These are phyloP conservation scores for Colletotrichum sp. DNA, from an alignment of 2,329 filamentous ascomycete species.

Conservation along the genomic window DNA sequence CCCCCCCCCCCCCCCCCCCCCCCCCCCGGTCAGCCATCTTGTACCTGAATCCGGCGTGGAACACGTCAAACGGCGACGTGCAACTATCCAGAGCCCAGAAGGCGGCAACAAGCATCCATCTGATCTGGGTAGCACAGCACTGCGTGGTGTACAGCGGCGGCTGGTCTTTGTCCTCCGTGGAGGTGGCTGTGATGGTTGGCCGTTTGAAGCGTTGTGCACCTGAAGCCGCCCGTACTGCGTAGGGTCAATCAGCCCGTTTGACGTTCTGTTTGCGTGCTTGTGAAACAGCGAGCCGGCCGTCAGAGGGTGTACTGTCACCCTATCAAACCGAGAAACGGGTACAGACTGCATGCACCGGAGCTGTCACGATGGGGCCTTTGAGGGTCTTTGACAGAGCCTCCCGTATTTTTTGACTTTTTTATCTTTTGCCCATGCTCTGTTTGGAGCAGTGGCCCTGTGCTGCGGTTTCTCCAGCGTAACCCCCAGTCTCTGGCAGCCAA, in stretches of 20 bases:
- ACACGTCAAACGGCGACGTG: background rate
- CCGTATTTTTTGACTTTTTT: conserved; percentile 12
- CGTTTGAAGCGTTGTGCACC: conserved; percentile 14
- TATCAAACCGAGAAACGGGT: conserved; percentile 5
- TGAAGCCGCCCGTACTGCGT: conserved; percentile 2
- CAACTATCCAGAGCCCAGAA: background rate
- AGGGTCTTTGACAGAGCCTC: background rate
- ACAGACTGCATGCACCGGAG: background rate
- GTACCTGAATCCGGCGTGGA: conserved; percentile 13
- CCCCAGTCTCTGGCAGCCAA: conserved; percentile 11
- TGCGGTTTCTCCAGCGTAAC: background rate
- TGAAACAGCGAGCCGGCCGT: conserved; percentile 12
- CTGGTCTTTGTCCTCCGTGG: background rate
- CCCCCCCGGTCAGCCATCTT: background rate
- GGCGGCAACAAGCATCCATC: conserved; percentile 1
- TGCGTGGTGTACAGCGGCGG: background rate
- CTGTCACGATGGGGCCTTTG: background rate
- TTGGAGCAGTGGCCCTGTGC: conserved; percentile 3
- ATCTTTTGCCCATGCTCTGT: background rate
- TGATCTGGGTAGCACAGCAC: background rate
- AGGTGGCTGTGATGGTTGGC: conserved; percentile 14
- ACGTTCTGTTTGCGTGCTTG: conserved; percentile 11
- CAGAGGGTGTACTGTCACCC: conserved; percentile 8
- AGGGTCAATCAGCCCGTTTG: conserved; percentile 6
- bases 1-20: background rate